Conservation (phyloP, 345 rosid species). For the Geranium brycei region DNA sequence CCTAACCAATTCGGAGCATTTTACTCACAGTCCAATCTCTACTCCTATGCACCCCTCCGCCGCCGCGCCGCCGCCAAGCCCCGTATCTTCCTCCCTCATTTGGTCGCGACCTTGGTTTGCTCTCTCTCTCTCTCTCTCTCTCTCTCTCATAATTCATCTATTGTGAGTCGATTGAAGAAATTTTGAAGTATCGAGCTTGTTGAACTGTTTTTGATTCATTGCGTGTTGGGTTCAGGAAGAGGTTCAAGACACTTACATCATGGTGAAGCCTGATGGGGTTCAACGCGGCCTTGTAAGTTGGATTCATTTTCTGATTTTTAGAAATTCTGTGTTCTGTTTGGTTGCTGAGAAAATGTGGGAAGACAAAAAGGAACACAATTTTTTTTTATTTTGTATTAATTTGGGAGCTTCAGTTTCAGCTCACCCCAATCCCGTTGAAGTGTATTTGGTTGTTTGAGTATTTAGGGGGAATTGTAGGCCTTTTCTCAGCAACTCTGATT, state of each 20-base stretch:
- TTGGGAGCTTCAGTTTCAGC: too few species aligned
- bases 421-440: too few species aligned
- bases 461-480: too few species aligned
- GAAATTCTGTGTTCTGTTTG: not conserved
- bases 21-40: slow-evolving; percentile 37
- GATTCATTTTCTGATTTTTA: not conserved
- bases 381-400: too few species aligned
- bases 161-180: too few species aligned
- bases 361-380: too few species aligned
- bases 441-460: too few species aligned
- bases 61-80: slow-evolving; percentile 27
- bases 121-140: not conserved
- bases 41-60: slow-evolving; percentile 17
- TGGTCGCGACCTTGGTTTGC: slow-evolving; percentile 73
- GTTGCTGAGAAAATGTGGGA: too few species aligned
- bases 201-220: too few species aligned
- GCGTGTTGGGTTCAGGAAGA: slow-evolving; percentile 36
- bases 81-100: slow-evolving; percentile 69
- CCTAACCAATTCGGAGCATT: slow-evolving; percentile 6
- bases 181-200: too few species aligned
- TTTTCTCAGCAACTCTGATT: too few species aligned
- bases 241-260: slow-evolving; percentile 77
- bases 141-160: not conserved
- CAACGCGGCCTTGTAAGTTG: slow-evolving; percentile 81
- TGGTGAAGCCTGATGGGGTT: slow-evolving; percentile 92